Percentiles rank a stretch among this genome's conserved stretches.
Evolutionary conservation across 2,329 filamentous ascomycete species (phyloP).

Genomic region (Stagonosporopsis tanaceti): DNA sequence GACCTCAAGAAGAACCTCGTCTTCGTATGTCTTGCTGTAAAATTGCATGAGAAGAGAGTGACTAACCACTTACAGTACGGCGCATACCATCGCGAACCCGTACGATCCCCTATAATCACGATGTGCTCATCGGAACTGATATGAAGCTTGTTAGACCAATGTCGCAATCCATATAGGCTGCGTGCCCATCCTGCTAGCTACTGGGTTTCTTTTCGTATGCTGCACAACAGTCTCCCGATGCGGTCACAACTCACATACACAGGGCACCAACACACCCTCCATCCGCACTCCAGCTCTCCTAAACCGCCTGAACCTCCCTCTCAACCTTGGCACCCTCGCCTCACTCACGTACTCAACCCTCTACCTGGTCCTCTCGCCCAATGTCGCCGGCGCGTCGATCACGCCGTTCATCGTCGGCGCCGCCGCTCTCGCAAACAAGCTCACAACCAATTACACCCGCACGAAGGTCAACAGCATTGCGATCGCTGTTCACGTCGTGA

Average conservation of each 20-base stretch:
- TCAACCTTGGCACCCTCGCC: conserved; percentile 57
- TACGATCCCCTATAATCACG: conserved; percentile 41
- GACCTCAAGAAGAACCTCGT: conserved; percentile 47
- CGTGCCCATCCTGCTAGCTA: conserved; percentile 76
- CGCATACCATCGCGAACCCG: conserved; percentile 78
- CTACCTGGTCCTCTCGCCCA: conserved; percentile 90
- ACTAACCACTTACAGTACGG: conserved; percentile 68
- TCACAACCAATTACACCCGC: conserved; percentile 66
- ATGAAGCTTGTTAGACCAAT: conserved; percentile 63
- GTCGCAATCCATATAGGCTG: conserved; percentile 80
- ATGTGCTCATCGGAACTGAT: neutral
- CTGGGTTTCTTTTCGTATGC: conserved; percentile 74
- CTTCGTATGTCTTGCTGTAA: conserved; percentile 30
- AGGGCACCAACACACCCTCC: conserved; percentile 65
- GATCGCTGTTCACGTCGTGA: conserved; percentile 71
- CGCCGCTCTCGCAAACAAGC: conserved; percentile 76
- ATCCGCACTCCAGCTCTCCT: conserved; percentile 50
- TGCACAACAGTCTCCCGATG: neutral
- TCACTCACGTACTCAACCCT: conserved; percentile 73
- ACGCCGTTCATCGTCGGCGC: conserved; percentile 76
- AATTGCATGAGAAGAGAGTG: neutral
- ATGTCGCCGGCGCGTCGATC: conserved; percentile 77
- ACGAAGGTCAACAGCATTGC: conserved; percentile 68
- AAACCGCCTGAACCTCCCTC: conserved; percentile 48
- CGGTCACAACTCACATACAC: conserved; percentile 1